Percentiles rank a stretch among this genome's conserved stretches.
Evolutionary conservation across 2,329 filamentous ascomycete species (phyloP).

Genomic region (Fusarium sp.): DNA sequence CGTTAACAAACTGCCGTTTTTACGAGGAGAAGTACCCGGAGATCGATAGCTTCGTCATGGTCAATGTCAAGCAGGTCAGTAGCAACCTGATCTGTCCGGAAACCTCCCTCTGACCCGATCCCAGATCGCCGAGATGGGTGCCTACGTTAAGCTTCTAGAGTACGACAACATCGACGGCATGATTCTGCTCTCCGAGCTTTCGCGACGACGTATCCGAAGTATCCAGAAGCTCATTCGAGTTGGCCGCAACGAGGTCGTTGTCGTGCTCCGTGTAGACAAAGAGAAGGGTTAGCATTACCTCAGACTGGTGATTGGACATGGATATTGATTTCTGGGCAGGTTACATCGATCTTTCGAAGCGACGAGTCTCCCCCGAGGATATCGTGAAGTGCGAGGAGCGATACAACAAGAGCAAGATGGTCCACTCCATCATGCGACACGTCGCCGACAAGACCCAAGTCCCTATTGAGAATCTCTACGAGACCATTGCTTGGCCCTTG

Average conservation of each 20-base stretch:
- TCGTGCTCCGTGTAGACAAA: conserved; percentile 98
- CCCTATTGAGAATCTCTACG: conserved; percentile 95
- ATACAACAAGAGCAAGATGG: conserved; percentile 99
- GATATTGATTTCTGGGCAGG: conserved; percentile 57
- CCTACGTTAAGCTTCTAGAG: conserved; percentile 99
- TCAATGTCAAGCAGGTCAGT: conserved; percentile 96
- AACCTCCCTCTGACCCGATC: conserved; percentile 39
- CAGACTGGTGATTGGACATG: conserved; percentile 41
- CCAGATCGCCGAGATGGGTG: conserved; percentile 99
- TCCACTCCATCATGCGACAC: conserved; percentile 98
- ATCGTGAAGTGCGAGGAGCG: conserved; percentile 98
- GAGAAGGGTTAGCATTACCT: conserved; percentile 81
- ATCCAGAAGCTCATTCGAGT: conserved; percentile 99
- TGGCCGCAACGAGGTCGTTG: conserved; percentile 97
- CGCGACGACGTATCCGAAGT: conserved; percentile 96
- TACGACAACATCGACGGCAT: conserved; percentile 99
- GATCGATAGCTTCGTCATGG: conserved; percentile 99
- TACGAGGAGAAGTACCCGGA: conserved; percentile 96
- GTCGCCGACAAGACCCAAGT: conserved; percentile 96
- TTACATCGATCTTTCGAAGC: conserved; percentile 99
- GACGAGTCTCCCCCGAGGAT: conserved; percentile 96
- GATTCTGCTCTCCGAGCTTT: conserved; percentile 98
- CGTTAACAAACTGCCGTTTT: conserved; percentile 95
- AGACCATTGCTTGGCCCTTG: conserved; percentile 95
- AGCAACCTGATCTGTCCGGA: conserved; percentile 25